Base-by-base conservation (phyloP, 1,284 basidiomycete species). In the Cutaneotrichosporon sp. region DNA sequence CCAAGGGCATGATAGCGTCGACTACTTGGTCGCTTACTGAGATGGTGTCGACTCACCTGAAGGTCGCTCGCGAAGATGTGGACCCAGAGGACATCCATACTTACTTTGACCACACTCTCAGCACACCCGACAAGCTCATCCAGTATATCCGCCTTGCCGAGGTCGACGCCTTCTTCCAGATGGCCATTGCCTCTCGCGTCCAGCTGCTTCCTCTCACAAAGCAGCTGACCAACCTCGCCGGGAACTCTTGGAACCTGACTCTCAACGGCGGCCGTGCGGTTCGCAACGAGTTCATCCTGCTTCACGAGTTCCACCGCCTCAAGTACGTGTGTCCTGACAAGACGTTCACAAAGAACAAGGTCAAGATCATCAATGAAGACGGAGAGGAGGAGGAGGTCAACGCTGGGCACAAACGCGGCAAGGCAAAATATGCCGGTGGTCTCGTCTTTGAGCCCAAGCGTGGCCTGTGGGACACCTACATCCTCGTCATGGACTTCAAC, bases 401-500 rank as follows among this genome's bases (percentile, higher is more conserved):
- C 60, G 67, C 70, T 20, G 83, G 83, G 66, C 75, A 71, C 38
- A 86, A 87, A 61, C 78, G 81, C 46, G 92, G 88, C 73, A 85
- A 85, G 59, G 93, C 97, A 76, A 98, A 97, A 76, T 99, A 92
- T 79, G 94, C 97, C 75, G 96, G 96, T 69, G 96, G 96, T 77
- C 81, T 97, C 45, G 96, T 99, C 14, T 94, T 99, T 61, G 91
- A 97, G 61, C 96, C 96, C 0, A 96, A 97, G 77, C 81, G 90
- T 53, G 92, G 93, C 5, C 78, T 99, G 46, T 98, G 90, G 89
- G 96, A 98, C 78, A 94, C 87, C 65, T 96, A 83, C 71, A 89
- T 98, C 71, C 81, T 99, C 25, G 94, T 99, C 71, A 98, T 99
- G 96, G 96, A 99, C 77, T 98, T 98, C 84, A 98, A 98, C 77